Conservation (phyloP, 768 basidiomycete species). For the Daedaleopsis nitida region DNA sequence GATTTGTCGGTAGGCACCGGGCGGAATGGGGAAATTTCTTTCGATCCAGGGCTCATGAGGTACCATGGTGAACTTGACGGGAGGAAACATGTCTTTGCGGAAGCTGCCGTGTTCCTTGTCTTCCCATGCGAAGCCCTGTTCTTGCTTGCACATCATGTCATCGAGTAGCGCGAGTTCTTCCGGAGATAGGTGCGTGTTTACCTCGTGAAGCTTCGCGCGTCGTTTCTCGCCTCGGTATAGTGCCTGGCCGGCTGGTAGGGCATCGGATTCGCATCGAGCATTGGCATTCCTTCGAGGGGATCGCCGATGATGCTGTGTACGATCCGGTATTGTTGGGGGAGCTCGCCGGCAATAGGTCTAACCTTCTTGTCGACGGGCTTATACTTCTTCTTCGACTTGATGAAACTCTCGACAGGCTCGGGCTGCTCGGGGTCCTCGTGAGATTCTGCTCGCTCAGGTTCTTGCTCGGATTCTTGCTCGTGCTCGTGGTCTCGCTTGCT, state of each 20-base stretch:
- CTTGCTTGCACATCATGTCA: not conserved
- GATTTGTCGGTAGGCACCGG: constrained; percentile 31
- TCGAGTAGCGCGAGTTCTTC: not conserved
- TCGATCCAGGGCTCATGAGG: constrained; percentile 24
- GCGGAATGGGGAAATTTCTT: constrained; percentile 31
- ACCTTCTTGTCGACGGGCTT: constrained; percentile 26
- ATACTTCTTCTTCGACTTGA: constrained; percentile 20
- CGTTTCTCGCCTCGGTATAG: not conserved
- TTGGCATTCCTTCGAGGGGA: constrained; percentile 11
- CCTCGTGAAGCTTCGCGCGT: not conserved
- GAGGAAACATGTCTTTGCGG: too few species aligned
- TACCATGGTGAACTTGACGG: not conserved
- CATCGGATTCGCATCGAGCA: constrained; percentile 8
- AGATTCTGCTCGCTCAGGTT: too few species aligned
- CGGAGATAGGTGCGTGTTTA: not conserved
- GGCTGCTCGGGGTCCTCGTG: too few species aligned
- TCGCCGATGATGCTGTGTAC: constrained; percentile 12
- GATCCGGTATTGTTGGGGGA: constrained; percentile 21
- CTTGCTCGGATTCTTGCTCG: too few species aligned
- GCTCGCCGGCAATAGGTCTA: constrained; percentile 4
- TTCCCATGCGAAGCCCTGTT: not conserved
- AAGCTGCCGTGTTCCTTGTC: not conserved
- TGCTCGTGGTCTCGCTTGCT: too few species aligned
- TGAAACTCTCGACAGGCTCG: not conserved
- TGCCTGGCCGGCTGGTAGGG: not conserved